Base-by-base conservation (phyloP, 2,329 filamentous ascomycete species). In the Daldinia sp. region DNA sequence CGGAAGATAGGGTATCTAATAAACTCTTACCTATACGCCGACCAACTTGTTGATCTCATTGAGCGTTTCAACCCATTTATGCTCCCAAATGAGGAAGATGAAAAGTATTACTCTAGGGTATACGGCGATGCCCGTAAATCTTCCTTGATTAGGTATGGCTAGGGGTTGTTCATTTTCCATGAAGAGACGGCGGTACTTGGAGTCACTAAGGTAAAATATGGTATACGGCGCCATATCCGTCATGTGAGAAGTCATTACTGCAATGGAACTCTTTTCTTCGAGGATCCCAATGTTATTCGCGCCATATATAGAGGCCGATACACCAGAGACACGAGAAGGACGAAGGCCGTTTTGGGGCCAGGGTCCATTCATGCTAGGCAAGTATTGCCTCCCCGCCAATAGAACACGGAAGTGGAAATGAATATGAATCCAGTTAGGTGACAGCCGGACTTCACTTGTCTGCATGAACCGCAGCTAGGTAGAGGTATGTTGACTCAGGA, bases 361-460 rank as follows among this genome's bases (percentile, higher is more conserved):
- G 23, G 47, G 41, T 19, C 49, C 19, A 15, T 47, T 13, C 3
- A n/a, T n/a, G 21, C 23, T 48, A 23, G 48, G 49, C 17, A 58
- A 19, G 35, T 56, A 49, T n/a, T 49, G 43, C 32, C 59, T 61
- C 39, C 50, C 64, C 13, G 47, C 54, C 4, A 50, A 67, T 10
- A 67, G 27, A 11, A 67, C 64, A 0, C 61, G 64, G n/a, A 67
- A 45, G 34, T 61, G 64, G 23, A 67, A 64, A 30, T 63, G 64
- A 11, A 67, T 53, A 30, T 67, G 59, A 29, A 62, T 56, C 48
- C 59, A 66, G 19, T 45, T 48, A 3, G 63, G 53, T 37, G 63
- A 63, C 7, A 63, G 15, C 63, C 59, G 63, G n/a, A 66, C 58
- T 10, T 63, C 50, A 29, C 58, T 65, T 4, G 63, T 65, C 23